Conservation (phyloP, 2,329 filamentous ascomycete genomes). For the Corynespora cassiicola region DNA sequence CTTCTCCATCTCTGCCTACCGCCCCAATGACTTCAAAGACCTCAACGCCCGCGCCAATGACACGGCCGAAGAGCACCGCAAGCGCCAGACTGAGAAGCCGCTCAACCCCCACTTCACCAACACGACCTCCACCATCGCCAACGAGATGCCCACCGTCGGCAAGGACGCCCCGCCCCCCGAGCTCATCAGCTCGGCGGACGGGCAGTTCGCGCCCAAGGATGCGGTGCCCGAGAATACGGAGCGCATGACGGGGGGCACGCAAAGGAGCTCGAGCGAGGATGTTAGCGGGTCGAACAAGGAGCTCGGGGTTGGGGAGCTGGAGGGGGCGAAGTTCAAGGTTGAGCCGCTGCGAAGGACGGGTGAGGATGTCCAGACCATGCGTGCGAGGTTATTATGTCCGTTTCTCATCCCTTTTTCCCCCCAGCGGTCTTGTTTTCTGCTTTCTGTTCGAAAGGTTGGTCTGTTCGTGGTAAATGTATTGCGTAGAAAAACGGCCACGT, state of each 20-base stretch:
- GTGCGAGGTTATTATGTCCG: slow-evolving; percentile 80
- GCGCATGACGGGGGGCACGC: slow-evolving; percentile 69
- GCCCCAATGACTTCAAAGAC: slow-evolving; percentile 46
- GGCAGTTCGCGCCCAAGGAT: slow-evolving; percentile 64
- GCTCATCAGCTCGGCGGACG: slow-evolving; percentile 63
- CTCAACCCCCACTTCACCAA: slow-evolving; percentile 69
- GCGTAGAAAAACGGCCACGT: too few species aligned
- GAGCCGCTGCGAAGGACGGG: slow-evolving; percentile 86
- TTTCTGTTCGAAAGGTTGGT: too few species aligned
- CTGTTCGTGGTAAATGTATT: too few species aligned
- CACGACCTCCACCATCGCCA: slow-evolving; percentile 68
- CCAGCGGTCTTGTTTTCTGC: too few species aligned
- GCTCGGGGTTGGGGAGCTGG: slow-evolving; percentile 39
- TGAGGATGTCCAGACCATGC: slow-evolving; percentile 85
- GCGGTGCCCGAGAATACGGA: slow-evolving; percentile 68
- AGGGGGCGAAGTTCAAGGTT: slow-evolving; percentile 73
- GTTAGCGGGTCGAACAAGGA: slow-evolving; percentile 34
- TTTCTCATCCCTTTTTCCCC: slow-evolving; percentile 26
- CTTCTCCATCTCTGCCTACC: slow-evolving; percentile 46
- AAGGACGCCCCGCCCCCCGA: slow-evolving; percentile 65
- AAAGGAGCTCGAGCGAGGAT: slow-evolving; percentile 53
- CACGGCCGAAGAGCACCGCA: slow-evolving; percentile 61
- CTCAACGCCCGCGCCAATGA: slow-evolving; percentile 60
- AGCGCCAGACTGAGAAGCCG: slow-evolving; percentile 63
- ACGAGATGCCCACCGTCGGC: slow-evolving; percentile 67